Conservation (phyloP, 2,329 filamentous ascomycete species). For the Boeremia lycopersici region DNA sequence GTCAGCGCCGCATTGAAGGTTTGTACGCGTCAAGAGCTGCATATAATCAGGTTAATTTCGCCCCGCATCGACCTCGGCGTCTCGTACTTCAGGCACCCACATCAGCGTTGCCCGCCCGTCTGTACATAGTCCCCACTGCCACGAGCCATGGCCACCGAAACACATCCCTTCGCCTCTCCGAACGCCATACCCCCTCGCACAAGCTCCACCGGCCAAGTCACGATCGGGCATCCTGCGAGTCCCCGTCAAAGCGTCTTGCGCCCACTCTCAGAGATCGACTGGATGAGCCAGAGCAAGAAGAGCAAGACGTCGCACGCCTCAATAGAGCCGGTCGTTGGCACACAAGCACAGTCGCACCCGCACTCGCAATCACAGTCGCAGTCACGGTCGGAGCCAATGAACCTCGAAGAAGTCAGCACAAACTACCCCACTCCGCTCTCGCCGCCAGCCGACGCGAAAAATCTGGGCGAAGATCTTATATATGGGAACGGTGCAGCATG, state of each 20-base stretch:
- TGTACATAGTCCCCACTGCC: conserved; percentile 6
- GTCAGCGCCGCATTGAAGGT: conserved; percentile 8
- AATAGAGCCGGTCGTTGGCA: conserved; percentile 14
- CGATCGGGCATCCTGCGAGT: conserved; percentile 34
- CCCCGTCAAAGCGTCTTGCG: conserved; percentile 41
- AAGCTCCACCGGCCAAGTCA: conserved; percentile 43
- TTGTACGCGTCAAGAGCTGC: conserved; percentile 17
- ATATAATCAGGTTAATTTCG: conserved; percentile 3
- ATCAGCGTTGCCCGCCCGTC: conserved; percentile 15
- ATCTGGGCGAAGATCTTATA: conserved; percentile 48
- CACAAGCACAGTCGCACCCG: neutral
- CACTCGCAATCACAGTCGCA: conserved; percentile 1
- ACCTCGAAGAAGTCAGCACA: conserved; percentile 22
- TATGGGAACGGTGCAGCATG: conserved; percentile 59
- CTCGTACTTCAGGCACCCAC: conserved; percentile 12
- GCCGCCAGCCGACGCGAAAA: conserved; percentile 35
- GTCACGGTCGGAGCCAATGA: conserved; percentile 19
- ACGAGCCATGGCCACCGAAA: conserved; percentile 12
- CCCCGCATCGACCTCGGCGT: conserved; percentile 17
- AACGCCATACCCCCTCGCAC: conserved; percentile 50
- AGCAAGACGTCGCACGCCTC: conserved; percentile 41
- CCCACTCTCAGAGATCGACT: conserved; percentile 48
- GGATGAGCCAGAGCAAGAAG: conserved; percentile 49
- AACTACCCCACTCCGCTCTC: conserved; percentile 39
- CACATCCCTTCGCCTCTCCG: conserved; percentile 44